These are phyloP conservation scores for Barbarea vulgaris DNA, from an alignment of 345 rosid genomes.

Conservation along the genomic window DNA sequence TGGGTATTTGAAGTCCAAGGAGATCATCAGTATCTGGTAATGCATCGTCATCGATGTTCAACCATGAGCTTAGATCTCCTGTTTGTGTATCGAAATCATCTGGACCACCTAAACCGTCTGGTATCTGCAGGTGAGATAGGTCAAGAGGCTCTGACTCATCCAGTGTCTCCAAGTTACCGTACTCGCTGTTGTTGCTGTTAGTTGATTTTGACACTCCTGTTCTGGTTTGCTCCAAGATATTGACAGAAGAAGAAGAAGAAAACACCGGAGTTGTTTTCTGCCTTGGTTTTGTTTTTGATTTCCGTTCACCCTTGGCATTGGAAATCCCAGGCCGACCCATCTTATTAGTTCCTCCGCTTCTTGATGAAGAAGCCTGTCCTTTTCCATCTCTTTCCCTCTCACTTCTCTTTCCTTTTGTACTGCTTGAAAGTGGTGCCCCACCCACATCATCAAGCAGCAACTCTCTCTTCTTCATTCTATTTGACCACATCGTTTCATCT, in stretches of 20 bases:
- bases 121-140: conserved; percentile 69
- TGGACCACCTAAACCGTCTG: conserved; percentile 60
- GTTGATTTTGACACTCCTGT: conserved; percentile 52
- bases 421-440: conserved; percentile 71
- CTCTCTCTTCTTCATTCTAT: conserved; percentile 86
- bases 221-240: conserved; percentile 66
- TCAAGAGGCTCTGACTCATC: conserved; percentile 76
- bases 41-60: conserved; percentile 91
- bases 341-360: conserved; percentile 70
- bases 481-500: conserved; percentile 69
- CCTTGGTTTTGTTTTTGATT: conserved; percentile 85
- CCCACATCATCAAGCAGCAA: conserved; percentile 86
- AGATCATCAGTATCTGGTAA: conserved; percentile 77
- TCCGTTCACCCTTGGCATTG: conserved; percentile 83
- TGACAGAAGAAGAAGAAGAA: conserved; percentile 56
- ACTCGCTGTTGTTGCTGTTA: conserved; percentile 56
- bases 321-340: conserved; percentile 72
- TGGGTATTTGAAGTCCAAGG: conserved; percentile 96
- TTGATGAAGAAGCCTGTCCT: conserved; percentile 73
- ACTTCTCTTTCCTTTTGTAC: conserved; percentile 91
- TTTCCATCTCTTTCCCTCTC: conserved; percentile 98
- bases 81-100: conserved; percentile 62
- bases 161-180: conserved; percentile 56
- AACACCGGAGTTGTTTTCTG: conserved; percentile 79
- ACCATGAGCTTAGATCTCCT: conserved; percentile 89